Base-by-base conservation (phyloP, 371 early-diverging fungal genomes). In the Mucor ambiguus region DNA sequence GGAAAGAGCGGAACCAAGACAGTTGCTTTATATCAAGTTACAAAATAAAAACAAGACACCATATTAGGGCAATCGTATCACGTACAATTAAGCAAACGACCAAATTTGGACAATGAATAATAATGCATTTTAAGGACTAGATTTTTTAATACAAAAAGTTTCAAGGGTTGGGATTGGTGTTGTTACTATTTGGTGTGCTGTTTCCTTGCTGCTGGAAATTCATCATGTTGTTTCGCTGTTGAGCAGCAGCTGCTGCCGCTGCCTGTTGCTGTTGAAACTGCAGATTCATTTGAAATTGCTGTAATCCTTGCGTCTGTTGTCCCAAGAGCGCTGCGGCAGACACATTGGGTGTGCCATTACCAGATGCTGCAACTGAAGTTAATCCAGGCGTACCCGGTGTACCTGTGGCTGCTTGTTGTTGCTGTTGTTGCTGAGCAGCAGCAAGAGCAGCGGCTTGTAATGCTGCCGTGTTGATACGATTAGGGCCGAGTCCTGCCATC, bases 241-340 rank as follows among this genome's bases (percentile, higher is more conserved):
- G 81, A 16, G 64, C 63, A 20, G 72, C 69, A 18, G 63, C 62
- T 5, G 66, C 67, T 22, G 68, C 63, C 14, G 70, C 69, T 8
- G 69, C 72, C 48, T 73, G 73, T 33, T 73, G 77, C 49, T 74
- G 71, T 46, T 77, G 77, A 60, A 60, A 69, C 35, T 71, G 71
- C 12, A 73, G 57, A 30, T 61, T 74, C 69, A 74, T 67, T 62
- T 80, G 75, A 48, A 75, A 74, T 60, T 78, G 81, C 30, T 78
- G 79, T 26, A 52, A 5, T 57, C 49, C 49, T 18, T 61, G 61
- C 10, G 57, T n/a, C 18, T 56, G 57, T 11, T 56, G 57, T n/a
- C 57, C 30, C 48, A 52, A 33, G 37, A 62, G 38, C 12, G 24
- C 49, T 32, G 20, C 43, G 26, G 52, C 52, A 6, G 26, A 26